Evolutionary conservation across 768 basidiomycete genomes (phyloP).

Genomic region (Suillus subaureus): DNA sequence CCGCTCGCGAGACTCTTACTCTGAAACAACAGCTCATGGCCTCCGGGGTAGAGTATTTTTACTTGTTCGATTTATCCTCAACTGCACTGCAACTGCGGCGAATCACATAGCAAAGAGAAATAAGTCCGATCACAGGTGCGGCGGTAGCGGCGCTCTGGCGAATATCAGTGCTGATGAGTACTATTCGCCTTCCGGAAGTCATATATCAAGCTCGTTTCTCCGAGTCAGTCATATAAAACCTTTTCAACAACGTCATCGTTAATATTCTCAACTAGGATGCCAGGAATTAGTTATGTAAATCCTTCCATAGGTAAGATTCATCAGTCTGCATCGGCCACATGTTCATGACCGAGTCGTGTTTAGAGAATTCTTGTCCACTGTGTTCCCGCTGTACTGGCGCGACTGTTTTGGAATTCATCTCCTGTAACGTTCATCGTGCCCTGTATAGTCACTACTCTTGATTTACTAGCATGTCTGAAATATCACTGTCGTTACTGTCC

Average conservation of each 20-base stretch:
- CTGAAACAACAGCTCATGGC: background rate
- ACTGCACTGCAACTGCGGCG: background rate
- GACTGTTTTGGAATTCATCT: too few relatives aligned
- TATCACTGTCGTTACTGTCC: too few relatives aligned
- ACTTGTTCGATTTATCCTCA: background rate
- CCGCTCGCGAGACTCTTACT: background rate
- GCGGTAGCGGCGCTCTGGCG: background rate
- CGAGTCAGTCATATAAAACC: conserved; percentile 2
- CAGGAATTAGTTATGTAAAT: background rate
- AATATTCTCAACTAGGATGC: background rate
- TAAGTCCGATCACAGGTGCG: background rate
- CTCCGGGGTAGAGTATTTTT: background rate
- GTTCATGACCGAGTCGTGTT: background rate
- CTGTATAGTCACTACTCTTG: too few relatives aligned
- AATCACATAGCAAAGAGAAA: background rate
- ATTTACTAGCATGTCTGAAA: too few relatives aligned
- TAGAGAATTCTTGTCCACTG: too few relatives aligned
- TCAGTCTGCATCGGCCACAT: too few relatives aligned
- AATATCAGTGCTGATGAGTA: background rate
- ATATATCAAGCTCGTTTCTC: background rate
- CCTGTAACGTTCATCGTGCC: too few relatives aligned
- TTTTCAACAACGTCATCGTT: background rate
- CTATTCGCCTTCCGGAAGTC: background rate
- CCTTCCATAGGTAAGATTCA: too few relatives aligned
- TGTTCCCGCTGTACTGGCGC: background rate